These are phyloP conservation scores for Madurella mycetomatis DNA, from an alignment of 2,329 filamentous ascomycete genomes.

Conservation along the genomic window DNA sequence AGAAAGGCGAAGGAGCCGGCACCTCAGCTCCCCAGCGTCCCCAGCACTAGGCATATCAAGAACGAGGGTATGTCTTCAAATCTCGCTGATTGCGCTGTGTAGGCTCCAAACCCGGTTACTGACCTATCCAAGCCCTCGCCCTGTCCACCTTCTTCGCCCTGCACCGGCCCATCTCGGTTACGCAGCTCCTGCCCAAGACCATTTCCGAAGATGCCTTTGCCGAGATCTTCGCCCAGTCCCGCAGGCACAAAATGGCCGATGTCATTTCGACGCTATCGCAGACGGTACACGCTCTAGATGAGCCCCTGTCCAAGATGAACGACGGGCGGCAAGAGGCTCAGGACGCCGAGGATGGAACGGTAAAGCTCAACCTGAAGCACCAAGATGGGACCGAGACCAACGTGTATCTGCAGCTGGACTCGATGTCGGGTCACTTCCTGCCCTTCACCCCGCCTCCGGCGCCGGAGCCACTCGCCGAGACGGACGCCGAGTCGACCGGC, in stretches of 20 bases:
- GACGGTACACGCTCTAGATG: slow-evolving; percentile 56
- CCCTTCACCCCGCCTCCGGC: slow-evolving; percentile 84
- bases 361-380: slow-evolving; percentile 50
- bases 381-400: slow-evolving; percentile 54
- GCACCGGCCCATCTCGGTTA: slow-evolving; percentile 88
- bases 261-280: slow-evolving; percentile 64
- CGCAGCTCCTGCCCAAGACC: slow-evolving; percentile 69
- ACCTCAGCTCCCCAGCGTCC: slow-evolving; percentile 65
- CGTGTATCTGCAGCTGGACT: slow-evolving; percentile 62
- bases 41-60: slow-evolving; percentile 67
- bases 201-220: slow-evolving; percentile 74
- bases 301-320: slow-evolving; percentile 51
- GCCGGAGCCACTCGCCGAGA: slow-evolving; percentile 53
- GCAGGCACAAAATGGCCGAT: slow-evolving; percentile 49
- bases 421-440: slow-evolving; percentile 64
- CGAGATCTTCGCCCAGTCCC: slow-evolving; percentile 67
- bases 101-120: not conserved
- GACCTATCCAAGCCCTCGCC: slow-evolving; percentile 62
- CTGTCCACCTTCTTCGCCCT: slow-evolving; percentile 93
- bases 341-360: slow-evolving; percentile 44
- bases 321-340: slow-evolving; percentile 32
- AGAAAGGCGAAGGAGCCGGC: slow-evolving; percentile 52
- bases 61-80: slow-evolving; percentile 52
- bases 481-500: slow-evolving; percentile 27
- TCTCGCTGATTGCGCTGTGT: not conserved